Conservation (phyloP, 345 rosid genomes). For the Salix arbutifolia region DNA sequence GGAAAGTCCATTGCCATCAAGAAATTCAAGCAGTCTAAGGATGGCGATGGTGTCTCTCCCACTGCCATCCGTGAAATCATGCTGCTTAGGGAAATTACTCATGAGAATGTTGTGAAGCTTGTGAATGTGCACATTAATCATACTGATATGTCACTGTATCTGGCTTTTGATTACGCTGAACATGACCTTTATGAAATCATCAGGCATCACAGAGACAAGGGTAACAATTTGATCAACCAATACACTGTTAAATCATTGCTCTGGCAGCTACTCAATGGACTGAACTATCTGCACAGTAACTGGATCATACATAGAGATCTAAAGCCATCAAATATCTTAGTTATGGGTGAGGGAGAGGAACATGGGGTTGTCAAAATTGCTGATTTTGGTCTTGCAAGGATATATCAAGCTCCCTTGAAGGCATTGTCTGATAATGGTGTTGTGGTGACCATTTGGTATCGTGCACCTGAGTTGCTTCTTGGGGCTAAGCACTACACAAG, state of each 20-base stretch:
- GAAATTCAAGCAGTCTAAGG: slow-evolving; percentile 98
- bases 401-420: slow-evolving; percentile 92
- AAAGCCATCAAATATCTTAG: slow-evolving; percentile 97
- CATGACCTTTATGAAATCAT: slow-evolving; percentile 95
- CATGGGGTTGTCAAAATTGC: slow-evolving; percentile 94
- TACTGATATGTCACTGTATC: slow-evolving; percentile 88
- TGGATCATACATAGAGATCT: slow-evolving; percentile 99
- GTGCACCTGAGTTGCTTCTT: slow-evolving; percentile 96
- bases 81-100: slow-evolving; percentile 89
- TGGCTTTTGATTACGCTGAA: slow-evolving; percentile 93
- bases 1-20: slow-evolving; percentile 92
- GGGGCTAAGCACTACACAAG: slow-evolving; percentile 98
- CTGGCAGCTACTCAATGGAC: slow-evolving; percentile 97
- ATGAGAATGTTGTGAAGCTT: slow-evolving; percentile 96
- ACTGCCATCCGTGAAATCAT: slow-evolving; percentile 99
- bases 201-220: slow-evolving; percentile 89
- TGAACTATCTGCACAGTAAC: slow-evolving; percentile 93
- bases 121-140: slow-evolving; percentile 97
- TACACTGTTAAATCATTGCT: slow-evolving; percentile 92
- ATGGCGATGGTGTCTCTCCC: slow-evolving; percentile 99
- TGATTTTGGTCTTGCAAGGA: slow-evolving; percentile 95
- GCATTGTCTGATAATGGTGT: slow-evolving; percentile 83
- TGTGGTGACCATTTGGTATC: slow-evolving; percentile 99
- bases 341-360: slow-evolving; percentile 98
- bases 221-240: slow-evolving; percentile 51